These are phyloP conservation scores for Colletotrichum musicola DNA, from an alignment of 2,329 filamentous ascomycete species.

Conservation along the genomic window DNA sequence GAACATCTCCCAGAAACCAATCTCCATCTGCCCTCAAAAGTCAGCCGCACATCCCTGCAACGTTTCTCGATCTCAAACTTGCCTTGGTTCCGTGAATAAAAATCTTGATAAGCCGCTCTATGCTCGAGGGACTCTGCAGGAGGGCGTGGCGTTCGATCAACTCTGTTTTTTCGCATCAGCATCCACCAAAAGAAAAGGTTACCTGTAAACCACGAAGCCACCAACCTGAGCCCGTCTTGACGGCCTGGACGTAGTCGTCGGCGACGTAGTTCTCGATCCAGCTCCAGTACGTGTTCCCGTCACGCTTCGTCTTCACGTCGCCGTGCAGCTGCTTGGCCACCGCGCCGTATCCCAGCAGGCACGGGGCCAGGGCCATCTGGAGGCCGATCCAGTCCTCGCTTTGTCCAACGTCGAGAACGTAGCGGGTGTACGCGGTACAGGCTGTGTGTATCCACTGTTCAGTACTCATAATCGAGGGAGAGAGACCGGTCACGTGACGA, in stretches of 20 bases:
- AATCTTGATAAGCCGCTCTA: constrained; percentile 86
- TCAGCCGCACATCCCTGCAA: constrained; percentile 18
- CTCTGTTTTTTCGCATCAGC: constrained; percentile 58
- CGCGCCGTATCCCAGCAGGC: constrained; percentile 87
- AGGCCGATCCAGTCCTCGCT: constrained; percentile 90
- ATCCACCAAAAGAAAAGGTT: neutral
- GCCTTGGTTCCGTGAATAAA: constrained; percentile 91
- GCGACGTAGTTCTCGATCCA: constrained; percentile 94
- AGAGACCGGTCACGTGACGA: neutral
- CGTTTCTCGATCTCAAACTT: constrained; percentile 46
- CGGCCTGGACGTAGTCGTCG: constrained; percentile 81
- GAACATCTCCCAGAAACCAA: constrained; percentile 69
- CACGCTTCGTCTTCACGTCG: constrained; percentile 70
- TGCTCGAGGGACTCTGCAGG: constrained; percentile 78
- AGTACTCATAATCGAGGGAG: neutral
- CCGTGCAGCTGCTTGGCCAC: constrained; percentile 79
- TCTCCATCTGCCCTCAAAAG: constrained; percentile 58
- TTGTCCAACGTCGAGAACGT: constrained; percentile 89
- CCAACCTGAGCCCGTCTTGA: constrained; percentile 78
- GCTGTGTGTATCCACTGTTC: constrained; percentile 55
- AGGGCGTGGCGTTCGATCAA: constrained; percentile 81
- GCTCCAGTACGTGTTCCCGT: constrained; percentile 83
- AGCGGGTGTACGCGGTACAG: constrained; percentile 86
- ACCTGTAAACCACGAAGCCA: too few species aligned
- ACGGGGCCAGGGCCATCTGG: constrained; percentile 87